Evolutionary conservation across 768 basidiomycete species (phyloP), one percentile per base, ranked within the genome.

Genomic region (Podaxis rugospora): DNA sequence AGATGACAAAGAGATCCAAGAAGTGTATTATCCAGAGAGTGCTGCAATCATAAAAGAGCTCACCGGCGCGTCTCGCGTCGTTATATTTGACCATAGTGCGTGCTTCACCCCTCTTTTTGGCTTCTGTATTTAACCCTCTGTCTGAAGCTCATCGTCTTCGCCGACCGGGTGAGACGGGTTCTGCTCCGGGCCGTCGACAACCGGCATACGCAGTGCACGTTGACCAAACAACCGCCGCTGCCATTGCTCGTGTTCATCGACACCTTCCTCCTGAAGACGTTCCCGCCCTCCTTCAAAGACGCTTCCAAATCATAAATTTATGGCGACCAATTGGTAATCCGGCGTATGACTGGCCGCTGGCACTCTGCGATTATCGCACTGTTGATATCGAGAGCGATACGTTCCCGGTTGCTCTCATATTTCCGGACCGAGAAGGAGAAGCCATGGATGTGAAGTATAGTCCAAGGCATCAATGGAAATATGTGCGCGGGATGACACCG

Each of bases 21-120:
- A 64, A 39, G 81, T 81, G 52, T 88, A 87, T 67, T 86, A 87
- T 66, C 76, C 78, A 1, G 86, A 87, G 70, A 81, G 81, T 63
- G 72, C 76, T 25, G 80, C 81, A 65, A 68, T 85, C 28, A 71
- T 87, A 46, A 86, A 86, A 73, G 64, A 80, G 63, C 50, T 84
- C 7, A 85, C 84, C 0, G 85, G 86, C 9, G 86, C 85, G 0
- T 80, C 74, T 61, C 75, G 75, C 23, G 81, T 83, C 21, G 80
- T 86, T 21, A 55, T 85, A 28, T 88, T 87, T 59, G 84, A 87
- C 65, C 85, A 86, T 67, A 86, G 85, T 83, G 55, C 63, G 83
- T 64, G 23, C 13, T 46, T 59, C 42, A 50, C 27, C 32, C 5
- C 36, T 6, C n/a, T 39, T n/a, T 18, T 11, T 13, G 13, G 3